phyloP scores from a whole-genome alignment of 768 basidiomycete genomes.

The Tephrocybe sp. region DNA sequence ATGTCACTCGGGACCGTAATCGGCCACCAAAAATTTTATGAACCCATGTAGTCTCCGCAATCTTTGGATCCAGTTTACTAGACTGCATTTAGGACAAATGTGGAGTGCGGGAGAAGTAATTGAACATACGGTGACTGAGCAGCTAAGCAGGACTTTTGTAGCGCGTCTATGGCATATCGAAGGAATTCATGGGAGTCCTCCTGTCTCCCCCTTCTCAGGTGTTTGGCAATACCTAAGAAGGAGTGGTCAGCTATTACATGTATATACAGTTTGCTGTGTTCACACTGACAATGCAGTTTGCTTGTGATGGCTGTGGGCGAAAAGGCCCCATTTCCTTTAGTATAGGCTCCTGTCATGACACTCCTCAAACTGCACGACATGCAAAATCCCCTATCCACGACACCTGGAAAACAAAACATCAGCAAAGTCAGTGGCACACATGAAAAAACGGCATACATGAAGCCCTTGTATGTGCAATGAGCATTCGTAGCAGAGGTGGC shows the following conservation, averaged over 20 bases:
- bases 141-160: slow-evolving; percentile 81
- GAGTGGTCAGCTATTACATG: slow-evolving; percentile 3
- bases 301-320: slow-evolving; percentile 63
- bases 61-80: slow-evolving; percentile 67
- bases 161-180: slow-evolving; percentile 86
- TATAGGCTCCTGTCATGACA: slow-evolving; percentile 55
- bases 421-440: slow-evolving; percentile 4
- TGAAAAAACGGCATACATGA: slow-evolving; percentile 53
- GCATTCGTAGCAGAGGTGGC: slow-evolving; percentile 71
- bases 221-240: slow-evolving; percentile 78
- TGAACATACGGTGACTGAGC: slow-evolving; percentile 67
- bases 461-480: slow-evolving; percentile 50
- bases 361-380: slow-evolving; percentile 71
- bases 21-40: slow-evolving; percentile 92
- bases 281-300: slow-evolving; percentile 63
- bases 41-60: slow-evolving; percentile 89
- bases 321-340: slow-evolving; percentile 42
- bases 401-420: slow-evolving; percentile 29
- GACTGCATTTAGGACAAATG: slow-evolving; percentile 2
- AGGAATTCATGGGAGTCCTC: slow-evolving; percentile 99
- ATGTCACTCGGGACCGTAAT: slow-evolving; percentile 87
- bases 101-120: neutral
- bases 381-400: slow-evolving; percentile 60
- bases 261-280: neutral
- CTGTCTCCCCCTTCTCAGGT: slow-evolving; percentile 87